Percentiles rank a stretch among this genome's conserved stretches.
These are phyloP conservation scores for Alternaria viburni DNA, from an alignment of 2,329 filamentous ascomycete genomes.

Conservation along the genomic window DNA sequence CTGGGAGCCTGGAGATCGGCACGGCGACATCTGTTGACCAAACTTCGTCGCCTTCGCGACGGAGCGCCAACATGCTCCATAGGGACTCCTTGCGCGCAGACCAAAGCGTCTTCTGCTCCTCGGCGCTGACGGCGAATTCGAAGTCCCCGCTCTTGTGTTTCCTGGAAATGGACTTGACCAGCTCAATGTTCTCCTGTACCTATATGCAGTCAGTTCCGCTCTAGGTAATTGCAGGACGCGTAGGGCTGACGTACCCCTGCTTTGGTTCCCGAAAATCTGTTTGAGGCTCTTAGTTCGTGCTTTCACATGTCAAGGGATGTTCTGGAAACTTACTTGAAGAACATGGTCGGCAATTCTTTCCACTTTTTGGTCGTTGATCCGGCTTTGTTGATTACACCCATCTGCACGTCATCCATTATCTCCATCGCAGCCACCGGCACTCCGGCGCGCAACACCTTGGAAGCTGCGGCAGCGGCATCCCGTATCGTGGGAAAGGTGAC, in stretches of 20 bases:
- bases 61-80: constrained; percentile 66
- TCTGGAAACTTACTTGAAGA: constrained; percentile 69
- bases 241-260: constrained; percentile 56
- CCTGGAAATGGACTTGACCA: constrained; percentile 72
- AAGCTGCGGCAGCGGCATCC: constrained; percentile 75
- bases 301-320: constrained; percentile 1
- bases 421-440: constrained; percentile 80
- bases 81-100: constrained; percentile 66
- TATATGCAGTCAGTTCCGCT: constrained; percentile 40
- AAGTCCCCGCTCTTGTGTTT: constrained; percentile 63
- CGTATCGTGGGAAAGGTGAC: constrained; percentile 80
- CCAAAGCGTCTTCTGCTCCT: constrained; percentile 64
- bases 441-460: constrained; percentile 75
- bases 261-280: constrained; percentile 74
- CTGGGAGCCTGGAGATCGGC: constrained; percentile 65
- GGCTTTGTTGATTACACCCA: constrained; percentile 79
- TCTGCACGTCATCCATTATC: constrained; percentile 88
- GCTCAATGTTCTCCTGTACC: constrained; percentile 76
- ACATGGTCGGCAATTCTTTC: constrained; percentile 78
- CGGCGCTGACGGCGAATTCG: constrained; percentile 61
- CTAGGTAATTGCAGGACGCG: constrained; percentile 20
- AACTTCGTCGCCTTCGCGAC: constrained; percentile 62
- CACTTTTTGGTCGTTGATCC: constrained; percentile 74
- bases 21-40: constrained; percentile 69
- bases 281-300: constrained; percentile 29